Evolutionary conservation across 371 early-diverging fungal genomes (phyloP).

Genomic region (Smittium culicis): DNA sequence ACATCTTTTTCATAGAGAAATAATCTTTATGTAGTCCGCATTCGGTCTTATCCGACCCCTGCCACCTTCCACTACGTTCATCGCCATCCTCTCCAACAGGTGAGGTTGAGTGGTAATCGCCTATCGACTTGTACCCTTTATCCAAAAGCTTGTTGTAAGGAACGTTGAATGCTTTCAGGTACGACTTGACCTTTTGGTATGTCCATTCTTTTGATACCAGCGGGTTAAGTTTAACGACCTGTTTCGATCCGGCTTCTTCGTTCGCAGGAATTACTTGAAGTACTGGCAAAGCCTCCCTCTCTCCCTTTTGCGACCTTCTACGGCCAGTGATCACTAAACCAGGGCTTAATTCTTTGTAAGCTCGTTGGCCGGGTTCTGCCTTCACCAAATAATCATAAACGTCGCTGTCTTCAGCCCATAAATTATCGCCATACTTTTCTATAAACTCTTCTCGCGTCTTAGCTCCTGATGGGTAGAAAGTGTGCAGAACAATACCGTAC

Average conservation of each 20-base stretch:
- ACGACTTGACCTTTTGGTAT: slow-evolving; percentile 70
- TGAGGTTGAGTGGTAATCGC: slow-evolving; percentile 83
- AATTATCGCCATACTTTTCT: slow-evolving; percentile 47
- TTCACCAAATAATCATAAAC: slow-evolving; percentile 82
- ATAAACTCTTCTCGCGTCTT: slow-evolving; percentile 52
- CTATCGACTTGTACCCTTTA: slow-evolving; percentile 81
- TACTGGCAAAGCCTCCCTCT: slow-evolving; percentile 56
- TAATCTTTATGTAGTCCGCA: slow-evolving; percentile 92
- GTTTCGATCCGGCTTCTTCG: slow-evolving; percentile 10
- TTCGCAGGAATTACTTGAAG: slow-evolving; percentile 51
- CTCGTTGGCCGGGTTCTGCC: slow-evolving; percentile 81
- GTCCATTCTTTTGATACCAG: slow-evolving; percentile 62
- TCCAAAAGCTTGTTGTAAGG: slow-evolving; percentile 81
- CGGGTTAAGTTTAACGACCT: slow-evolving; percentile 9
- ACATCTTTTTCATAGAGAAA: slow-evolving; percentile 72
- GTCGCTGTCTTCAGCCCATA: slow-evolving; percentile 71
- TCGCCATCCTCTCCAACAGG: slow-evolving; percentile 46
- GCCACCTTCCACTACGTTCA: slow-evolving; percentile 86
- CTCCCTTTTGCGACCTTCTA: slow-evolving; percentile 75
- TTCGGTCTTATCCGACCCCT: slow-evolving; percentile 75
- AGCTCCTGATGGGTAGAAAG: slow-evolving; percentile 52
- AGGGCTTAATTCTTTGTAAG: slow-evolving; percentile 59
- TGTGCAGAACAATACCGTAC: slow-evolving; percentile 57
- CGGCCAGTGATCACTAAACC: slow-evolving; percentile 78
- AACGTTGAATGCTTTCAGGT: slow-evolving; percentile 70